A percentile compares a stretch with the other conserved stretches of the same genome.
Conservation (phyloP, 495 filamentous ascomycete species). For the Aspergillus sclerotiicarbonarius region DNA sequence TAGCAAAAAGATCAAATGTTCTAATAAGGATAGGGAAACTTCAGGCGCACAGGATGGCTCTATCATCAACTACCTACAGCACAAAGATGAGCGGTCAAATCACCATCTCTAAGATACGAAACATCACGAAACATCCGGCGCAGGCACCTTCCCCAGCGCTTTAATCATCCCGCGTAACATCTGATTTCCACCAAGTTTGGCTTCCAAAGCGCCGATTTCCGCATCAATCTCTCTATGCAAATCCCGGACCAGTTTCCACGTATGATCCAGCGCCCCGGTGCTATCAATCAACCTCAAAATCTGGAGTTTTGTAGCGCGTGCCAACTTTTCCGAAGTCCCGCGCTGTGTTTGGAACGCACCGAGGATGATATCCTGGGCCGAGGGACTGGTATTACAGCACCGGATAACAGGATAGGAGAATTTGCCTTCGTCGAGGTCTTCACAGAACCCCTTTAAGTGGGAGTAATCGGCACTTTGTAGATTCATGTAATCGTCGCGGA, state of each 20-base stretch:
- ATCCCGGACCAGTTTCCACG: not conserved
- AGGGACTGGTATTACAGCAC: not conserved
- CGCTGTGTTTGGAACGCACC: not conserved
- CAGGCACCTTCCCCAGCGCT: no score
- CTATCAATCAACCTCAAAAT: not conserved
- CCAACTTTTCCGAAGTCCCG: not conserved
- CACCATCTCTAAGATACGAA: no score
- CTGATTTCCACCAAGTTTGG: no score
- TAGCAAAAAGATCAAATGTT: no score
- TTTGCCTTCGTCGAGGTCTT: slow-evolving; percentile 43
- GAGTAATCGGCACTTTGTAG: slow-evolving; percentile 24
- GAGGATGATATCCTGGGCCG: not conserved
- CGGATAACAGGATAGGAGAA: slow-evolving; percentile 30
- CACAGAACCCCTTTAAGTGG: slow-evolving; percentile 45
- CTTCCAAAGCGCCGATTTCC: no score
- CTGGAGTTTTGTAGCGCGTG: not conserved
- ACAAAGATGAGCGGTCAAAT: no score
- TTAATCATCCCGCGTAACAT: no score
- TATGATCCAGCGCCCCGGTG: not conserved
- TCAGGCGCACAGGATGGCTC: no score
- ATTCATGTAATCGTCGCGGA: slow-evolving; percentile 42
- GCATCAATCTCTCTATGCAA: no score
- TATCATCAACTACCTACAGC: no score
- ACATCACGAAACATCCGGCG: no score
- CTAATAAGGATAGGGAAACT: no score